Evolutionary conservation across 164 flowering plant species (phyloP).

Genomic region (Stephania cephalantha): DNA sequence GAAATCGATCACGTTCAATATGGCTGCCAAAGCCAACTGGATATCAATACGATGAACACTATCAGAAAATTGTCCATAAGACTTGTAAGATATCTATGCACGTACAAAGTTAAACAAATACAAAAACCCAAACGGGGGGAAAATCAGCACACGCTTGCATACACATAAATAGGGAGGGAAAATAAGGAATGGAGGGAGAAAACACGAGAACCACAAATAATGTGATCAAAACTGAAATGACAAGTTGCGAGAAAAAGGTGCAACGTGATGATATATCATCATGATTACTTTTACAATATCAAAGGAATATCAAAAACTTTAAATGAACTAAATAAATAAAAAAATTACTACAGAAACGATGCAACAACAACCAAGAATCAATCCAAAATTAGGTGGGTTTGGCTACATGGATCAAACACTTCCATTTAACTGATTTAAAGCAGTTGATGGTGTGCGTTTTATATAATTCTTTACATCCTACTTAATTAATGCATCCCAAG

Average conservation of each 20-base stretch:
- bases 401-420: no score
- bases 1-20: conserved; percentile 77
- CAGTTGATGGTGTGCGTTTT: no score
- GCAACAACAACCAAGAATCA: no score
- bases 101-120: neutral
- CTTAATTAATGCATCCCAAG: no score
- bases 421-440: no score
- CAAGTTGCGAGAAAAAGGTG: neutral
- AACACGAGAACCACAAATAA: neutral
- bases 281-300: neutral
- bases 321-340: no score
- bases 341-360: no score
- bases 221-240: neutral
- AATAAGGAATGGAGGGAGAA: neutral
- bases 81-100: neutral
- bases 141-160: no score
- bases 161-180: neutral
- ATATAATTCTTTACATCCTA: no score
- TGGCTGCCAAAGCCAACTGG: conserved; percentile 97
- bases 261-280: neutral
- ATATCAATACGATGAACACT: conserved; percentile 56
- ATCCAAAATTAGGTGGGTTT: no score
- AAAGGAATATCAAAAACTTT: no score
- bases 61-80: conserved; percentile 31
- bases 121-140: neutral